Conservation (phyloP, 169 alveolate genomes). For the Theileria annulata region DNA sequence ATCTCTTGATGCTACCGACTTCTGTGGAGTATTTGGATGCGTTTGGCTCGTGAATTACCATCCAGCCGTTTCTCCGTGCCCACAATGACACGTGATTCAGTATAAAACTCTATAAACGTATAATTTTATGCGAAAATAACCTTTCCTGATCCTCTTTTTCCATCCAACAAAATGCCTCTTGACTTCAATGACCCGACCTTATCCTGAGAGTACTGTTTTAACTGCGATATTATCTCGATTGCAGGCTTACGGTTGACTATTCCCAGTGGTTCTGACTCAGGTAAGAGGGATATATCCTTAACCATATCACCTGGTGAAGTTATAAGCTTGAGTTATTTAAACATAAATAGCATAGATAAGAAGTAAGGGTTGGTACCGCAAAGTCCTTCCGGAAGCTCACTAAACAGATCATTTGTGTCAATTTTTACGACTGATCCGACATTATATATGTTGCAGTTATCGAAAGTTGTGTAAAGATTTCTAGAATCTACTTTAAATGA, state of each 20-base stretch:
- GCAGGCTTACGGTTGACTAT: constrained; percentile 54
- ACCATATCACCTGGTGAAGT: constrained; percentile 49
- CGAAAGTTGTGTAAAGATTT: constrained; percentile 29
- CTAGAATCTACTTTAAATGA: constrained; percentile 33
- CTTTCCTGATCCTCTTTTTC: constrained; percentile 80
- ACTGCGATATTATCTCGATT: constrained; percentile 66
- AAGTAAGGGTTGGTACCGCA: constrained; percentile 34
- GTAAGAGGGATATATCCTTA: constrained; percentile 58
- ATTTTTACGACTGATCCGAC: constrained; percentile 42
- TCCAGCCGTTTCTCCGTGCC: constrained; percentile 77
- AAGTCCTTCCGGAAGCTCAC: constrained; percentile 56
- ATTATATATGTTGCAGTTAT: constrained; percentile 30
- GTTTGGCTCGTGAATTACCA: constrained; percentile 73
- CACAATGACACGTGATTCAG: constrained; percentile 74
- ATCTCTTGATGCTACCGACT: constrained; percentile 72
- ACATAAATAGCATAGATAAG: not conserved
- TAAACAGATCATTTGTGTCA: constrained; percentile 30
- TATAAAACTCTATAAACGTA: constrained; percentile 56
- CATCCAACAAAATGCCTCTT: constrained; percentile 71
- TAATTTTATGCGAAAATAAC: constrained; percentile 2
- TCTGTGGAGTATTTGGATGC: constrained; percentile 73
- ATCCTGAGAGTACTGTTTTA: constrained; percentile 41
- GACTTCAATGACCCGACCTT: not conserved
- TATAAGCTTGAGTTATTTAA: not conserved
- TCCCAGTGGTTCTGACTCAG: constrained; percentile 65